These are phyloP conservation scores for Fraxinus sp. DNA, from an alignment of 305 asterid genomes.

Conservation along the genomic window DNA sequence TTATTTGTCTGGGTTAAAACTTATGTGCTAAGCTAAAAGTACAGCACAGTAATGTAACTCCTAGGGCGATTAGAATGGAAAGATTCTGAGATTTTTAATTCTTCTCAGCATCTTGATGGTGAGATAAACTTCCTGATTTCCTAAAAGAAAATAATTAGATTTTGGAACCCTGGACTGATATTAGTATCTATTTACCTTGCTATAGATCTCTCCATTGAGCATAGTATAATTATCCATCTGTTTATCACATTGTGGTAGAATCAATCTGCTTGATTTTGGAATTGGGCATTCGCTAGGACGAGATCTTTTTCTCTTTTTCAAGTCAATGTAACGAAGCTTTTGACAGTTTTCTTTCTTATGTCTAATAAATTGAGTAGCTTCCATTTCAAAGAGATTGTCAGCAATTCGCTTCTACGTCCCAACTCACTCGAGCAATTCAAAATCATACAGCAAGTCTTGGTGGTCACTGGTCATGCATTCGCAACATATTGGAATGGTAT, in stretches of 20 bases:
- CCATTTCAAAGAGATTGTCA: background rate
- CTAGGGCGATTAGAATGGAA: background rate
- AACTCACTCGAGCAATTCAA: background rate
- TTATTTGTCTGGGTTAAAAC: background rate
- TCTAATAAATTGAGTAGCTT: background rate
- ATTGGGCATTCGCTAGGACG: background rate
- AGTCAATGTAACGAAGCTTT: background rate
- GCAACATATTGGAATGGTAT: background rate
- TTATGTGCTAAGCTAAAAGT: background rate
- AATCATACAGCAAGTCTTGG: background rate
- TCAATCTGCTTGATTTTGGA: background rate
- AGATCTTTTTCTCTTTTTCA: background rate
- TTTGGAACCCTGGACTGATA: background rate
- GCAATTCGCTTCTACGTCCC: background rate
- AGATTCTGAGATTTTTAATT: slow-evolving; percentile 6
- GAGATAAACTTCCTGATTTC: slow-evolving; percentile 8
- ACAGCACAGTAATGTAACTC: background rate
- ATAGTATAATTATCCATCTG: background rate
- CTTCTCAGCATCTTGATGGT: slow-evolving; percentile 9
- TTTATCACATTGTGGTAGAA: background rate
- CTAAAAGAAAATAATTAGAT: background rate
- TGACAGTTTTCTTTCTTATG: background rate
- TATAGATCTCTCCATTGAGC: background rate
- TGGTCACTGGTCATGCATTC: background rate
- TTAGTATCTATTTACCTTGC: background rate